These are phyloP conservation scores for Alloascoidea hylecoeti DNA, from an alignment of 805 yeast species.

Conservation along the genomic window DNA sequence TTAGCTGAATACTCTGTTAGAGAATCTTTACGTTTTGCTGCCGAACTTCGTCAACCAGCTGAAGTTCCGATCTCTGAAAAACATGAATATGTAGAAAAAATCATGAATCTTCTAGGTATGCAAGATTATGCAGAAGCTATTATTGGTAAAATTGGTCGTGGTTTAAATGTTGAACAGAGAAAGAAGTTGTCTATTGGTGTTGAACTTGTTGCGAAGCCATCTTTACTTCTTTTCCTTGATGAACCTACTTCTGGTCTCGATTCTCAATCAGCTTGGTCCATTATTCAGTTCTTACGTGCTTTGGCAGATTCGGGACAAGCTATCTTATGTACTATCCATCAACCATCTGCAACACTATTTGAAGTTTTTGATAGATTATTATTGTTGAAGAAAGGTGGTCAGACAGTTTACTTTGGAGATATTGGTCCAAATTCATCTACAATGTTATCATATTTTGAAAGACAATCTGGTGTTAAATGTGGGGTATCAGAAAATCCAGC, in stretches of 20 bases:
- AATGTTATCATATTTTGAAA: constrained; percentile 53
- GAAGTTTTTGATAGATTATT: constrained; percentile 55
- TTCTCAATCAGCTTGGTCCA: constrained; percentile 55
- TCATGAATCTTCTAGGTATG: constrained; percentile 58
- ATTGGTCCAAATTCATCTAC: constrained; percentile 50
- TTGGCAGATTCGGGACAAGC: constrained; percentile 64
- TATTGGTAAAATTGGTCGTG: constrained; percentile 66
- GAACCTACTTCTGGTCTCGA: constrained; percentile 69
- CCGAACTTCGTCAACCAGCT: constrained; percentile 58
- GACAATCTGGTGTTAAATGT: constrained; percentile 59
- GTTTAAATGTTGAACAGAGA: constrained; percentile 55
- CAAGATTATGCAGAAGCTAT: constrained; percentile 60
- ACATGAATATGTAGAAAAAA: constrained; percentile 52
- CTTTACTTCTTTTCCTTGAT: constrained; percentile 42
- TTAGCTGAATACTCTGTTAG: constrained; percentile 56
- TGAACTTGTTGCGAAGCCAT: constrained; percentile 57
- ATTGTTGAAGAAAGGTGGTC: constrained; percentile 62
- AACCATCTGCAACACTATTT: constrained; percentile 59
- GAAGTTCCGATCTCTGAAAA: constrained; percentile 42
- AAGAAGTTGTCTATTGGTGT: constrained; percentile 60
- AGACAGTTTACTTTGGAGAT: constrained; percentile 73
- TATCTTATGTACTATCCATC: constrained; percentile 64
- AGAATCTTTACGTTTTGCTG: constrained; percentile 61
- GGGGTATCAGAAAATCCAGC: constrained; percentile 53
- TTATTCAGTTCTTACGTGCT: constrained; percentile 50